Evolutionary conservation across 2,329 filamentous ascomycete genomes (phyloP).

Genomic region (Trichoderma harzianum): DNA sequence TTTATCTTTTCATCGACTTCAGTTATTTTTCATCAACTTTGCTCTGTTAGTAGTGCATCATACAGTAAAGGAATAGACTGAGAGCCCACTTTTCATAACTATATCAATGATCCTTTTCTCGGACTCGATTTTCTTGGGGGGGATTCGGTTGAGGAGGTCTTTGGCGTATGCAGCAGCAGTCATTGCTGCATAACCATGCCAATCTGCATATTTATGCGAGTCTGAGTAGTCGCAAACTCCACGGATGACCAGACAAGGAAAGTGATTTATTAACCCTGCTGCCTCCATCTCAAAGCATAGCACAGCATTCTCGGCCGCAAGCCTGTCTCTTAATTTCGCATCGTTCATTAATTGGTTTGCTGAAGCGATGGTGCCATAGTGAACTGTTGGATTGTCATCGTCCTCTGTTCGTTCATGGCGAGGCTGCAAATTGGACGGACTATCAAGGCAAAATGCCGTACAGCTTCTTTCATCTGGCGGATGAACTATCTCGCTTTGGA

Average conservation of each 20-base stretch:
- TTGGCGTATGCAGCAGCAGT: constrained; percentile 30
- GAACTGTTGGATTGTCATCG: background rate
- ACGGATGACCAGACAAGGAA: constrained; percentile 33
- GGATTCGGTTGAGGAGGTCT: constrained; percentile 22
- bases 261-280: background rate
- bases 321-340: background rate
- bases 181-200: constrained; percentile 35
- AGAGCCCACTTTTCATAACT: background rate
- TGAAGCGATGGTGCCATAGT: constrained; percentile 1
- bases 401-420: constrained; percentile 7
- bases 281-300: constrained; percentile 10
- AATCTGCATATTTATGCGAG: constrained; percentile 22
- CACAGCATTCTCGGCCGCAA: background rate
- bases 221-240: constrained; percentile 30
- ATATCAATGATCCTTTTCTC: background rate
- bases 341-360: background rate
- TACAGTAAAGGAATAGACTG: constrained; percentile 9
- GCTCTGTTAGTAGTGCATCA: background rate
- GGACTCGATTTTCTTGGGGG: background rate
- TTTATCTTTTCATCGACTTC: background rate
- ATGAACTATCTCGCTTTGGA: background rate
- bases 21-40: background rate
- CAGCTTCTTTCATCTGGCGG: background rate
- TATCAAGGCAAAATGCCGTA: background rate
- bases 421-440: background rate